phyloP scores from a whole-genome alignment of 371 early-diverging fungal species.

The Lichtheimia ornata region DNA sequence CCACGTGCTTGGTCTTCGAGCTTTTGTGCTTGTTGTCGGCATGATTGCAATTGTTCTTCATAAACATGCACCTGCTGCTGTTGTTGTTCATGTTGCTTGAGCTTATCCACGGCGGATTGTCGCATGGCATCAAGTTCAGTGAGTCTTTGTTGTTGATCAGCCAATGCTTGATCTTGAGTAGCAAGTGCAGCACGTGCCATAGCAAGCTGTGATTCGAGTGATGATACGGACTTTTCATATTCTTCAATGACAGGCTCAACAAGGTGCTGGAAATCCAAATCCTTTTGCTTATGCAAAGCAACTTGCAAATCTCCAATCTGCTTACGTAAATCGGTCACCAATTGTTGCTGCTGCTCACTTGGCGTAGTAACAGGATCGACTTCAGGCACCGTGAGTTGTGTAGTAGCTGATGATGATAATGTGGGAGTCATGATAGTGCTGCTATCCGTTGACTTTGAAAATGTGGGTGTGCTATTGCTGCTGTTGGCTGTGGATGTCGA shows the following conservation, averaged over 20 bases:
- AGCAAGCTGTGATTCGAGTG: conserved; percentile 58
- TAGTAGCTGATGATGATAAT: conserved; percentile 25
- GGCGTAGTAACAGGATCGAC: conserved; percentile 8
- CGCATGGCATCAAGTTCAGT: conserved; percentile 26
- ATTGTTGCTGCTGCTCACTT: neutral
- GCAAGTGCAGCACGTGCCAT: conserved; percentile 54
- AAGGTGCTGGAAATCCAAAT: conserved; percentile 53
- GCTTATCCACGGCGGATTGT: conserved; percentile 7
- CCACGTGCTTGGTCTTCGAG: neutral
- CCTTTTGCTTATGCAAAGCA: conserved; percentile 2
- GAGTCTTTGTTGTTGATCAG: conserved; percentile 50
- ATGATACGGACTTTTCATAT: conserved; percentile 62
- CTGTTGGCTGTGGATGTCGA: conserved; percentile 6
- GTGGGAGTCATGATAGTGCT: conserved; percentile 2
- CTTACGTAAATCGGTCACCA: conserved; percentile 19
- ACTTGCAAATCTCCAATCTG: conserved; percentile 20
- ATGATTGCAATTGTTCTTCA: neutral
- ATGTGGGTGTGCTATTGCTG: conserved; percentile 3
- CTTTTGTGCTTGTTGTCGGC: neutral
- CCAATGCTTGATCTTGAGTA: conserved; percentile 48
- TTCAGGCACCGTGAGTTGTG: conserved; percentile 17
- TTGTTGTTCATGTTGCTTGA: neutral
- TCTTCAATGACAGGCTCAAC: conserved; percentile 73
- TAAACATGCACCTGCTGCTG: neutral
- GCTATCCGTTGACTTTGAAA: neutral